phyloP scores from a whole-genome alignment of 352 stramenopile genomes.

The Phytophthora pisi region DNA sequence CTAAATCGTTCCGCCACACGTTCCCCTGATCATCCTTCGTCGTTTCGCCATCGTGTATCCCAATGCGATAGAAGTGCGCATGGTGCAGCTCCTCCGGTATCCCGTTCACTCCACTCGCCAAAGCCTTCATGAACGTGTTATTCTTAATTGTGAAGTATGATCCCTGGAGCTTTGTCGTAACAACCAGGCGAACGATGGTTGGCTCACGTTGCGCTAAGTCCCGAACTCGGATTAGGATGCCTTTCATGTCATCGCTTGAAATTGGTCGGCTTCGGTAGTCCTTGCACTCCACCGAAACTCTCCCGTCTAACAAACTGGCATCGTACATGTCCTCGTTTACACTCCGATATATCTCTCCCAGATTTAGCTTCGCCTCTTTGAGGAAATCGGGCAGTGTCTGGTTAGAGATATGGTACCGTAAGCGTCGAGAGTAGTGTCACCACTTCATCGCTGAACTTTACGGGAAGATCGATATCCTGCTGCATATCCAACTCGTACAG shows the following conservation, averaged over 20 bases:
- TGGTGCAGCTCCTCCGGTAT: not conserved
- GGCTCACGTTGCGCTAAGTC: not conserved
- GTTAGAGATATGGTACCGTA: constrained; percentile 7
- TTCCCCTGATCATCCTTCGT: not conserved
- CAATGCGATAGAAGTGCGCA: not conserved
- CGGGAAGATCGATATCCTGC: not conserved
- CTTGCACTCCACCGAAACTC: constrained; percentile 7
- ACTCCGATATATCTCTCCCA: not conserved
- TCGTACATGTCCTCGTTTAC: not conserved
- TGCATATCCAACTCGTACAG: constrained; percentile 10
- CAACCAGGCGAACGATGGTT: not conserved
- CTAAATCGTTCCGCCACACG: not conserved
- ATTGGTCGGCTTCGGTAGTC: constrained; percentile 1
- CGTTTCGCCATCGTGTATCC: not conserved
- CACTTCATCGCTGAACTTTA: constrained; percentile 1
- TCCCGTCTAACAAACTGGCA: not conserved
- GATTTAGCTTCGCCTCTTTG: not conserved
- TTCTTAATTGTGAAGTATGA: not conserved
- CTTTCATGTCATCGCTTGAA: not conserved
- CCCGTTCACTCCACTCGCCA: not conserved
- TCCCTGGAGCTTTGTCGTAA: constrained; percentile 1
- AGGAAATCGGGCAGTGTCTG: not conserved
- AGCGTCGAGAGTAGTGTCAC: not conserved
- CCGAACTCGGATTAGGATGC: not conserved
- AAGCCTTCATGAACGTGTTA: not conserved